Evolutionary conservation across 1,284 basidiomycete species (phyloP).

Genomic region (Puccinia coronata): DNA sequence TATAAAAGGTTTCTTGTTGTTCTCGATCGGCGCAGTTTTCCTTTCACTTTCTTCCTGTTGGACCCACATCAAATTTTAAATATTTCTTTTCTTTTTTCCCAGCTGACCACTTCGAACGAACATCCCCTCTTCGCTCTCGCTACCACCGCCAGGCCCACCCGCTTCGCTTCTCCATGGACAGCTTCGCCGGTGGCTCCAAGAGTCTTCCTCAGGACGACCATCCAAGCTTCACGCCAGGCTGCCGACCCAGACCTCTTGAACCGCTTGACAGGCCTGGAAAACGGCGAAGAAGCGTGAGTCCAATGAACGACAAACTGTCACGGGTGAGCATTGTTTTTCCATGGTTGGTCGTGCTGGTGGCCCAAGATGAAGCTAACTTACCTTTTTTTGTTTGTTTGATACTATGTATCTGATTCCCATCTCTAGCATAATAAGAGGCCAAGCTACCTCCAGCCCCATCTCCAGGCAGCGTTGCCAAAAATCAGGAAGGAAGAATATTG

Average conservation of each 20-base stretch:
- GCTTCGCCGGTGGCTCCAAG: not conserved
- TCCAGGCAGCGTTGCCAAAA: not conserved
- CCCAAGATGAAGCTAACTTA: too few relatives aligned
- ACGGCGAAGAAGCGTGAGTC: slow-evolving; percentile 24
- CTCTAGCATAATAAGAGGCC: slow-evolving; percentile 13
- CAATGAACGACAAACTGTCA: slow-evolving; percentile 1
- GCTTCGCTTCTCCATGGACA: slow-evolving; percentile 19
- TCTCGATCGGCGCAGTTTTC: too few relatives aligned
- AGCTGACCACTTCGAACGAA: too few relatives aligned
- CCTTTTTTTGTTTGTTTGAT: not conserved
- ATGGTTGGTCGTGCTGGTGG: too few relatives aligned
- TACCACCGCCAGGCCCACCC: too few relatives aligned
- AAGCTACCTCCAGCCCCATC: not conserved
- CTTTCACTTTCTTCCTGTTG: too few relatives aligned
- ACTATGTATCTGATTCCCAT: not conserved
- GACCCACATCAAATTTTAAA: too few relatives aligned
- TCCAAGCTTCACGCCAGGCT: not conserved
- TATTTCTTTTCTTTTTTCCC: too few relatives aligned
- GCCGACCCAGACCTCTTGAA: slow-evolving; percentile 4
- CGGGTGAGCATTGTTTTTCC: not conserved
- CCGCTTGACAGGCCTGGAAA: not conserved
- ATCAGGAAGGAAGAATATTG: not conserved
- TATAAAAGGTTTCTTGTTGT: too few relatives aligned
- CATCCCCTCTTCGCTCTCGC: too few relatives aligned
- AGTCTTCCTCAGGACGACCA: not conserved